Conservation (phyloP, 768 basidiomycete species). For the Lactarius trivialis region DNA sequence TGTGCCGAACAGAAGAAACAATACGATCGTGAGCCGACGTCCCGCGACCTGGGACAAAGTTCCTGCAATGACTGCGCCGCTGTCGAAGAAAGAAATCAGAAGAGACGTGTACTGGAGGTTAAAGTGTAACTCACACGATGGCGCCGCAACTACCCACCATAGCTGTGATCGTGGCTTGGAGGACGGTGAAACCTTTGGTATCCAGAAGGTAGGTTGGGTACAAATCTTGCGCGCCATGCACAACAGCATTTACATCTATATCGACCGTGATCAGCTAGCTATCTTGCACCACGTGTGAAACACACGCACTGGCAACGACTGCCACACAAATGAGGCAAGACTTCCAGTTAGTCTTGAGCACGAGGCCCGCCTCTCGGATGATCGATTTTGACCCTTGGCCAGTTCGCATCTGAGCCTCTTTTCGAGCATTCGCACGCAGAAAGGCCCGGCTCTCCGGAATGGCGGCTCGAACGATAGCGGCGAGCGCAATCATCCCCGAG, state of each 20-base stretch:
- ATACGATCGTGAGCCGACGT: conserved; percentile 38
- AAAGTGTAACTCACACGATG: conserved; percentile 22
- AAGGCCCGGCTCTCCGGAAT: conserved; percentile 78
- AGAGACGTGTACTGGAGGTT: background rate
- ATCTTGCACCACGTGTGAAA: background rate
- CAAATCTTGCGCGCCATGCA: conserved; percentile 40
- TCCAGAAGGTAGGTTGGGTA: conserved; percentile 36
- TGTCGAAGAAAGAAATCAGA: background rate
- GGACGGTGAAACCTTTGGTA: conserved; percentile 30
- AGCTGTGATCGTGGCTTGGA: conserved; percentile 34
- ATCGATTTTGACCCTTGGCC: conserved; percentile 58
- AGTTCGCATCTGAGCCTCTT: conserved; percentile 33
- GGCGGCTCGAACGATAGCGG: conserved; percentile 56
- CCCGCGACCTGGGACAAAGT: conserved; percentile 38
- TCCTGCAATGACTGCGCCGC: conserved; percentile 36
- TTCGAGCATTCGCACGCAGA: conserved; percentile 51
- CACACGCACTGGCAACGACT: conserved; percentile 52
- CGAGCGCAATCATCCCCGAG: conserved; percentile 62
- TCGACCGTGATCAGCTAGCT: conserved; percentile 7
- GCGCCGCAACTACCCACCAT: conserved; percentile 36
- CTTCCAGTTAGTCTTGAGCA: conserved; percentile 79
- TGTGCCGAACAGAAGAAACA: conserved; percentile 30
- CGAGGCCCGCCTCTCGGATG: conserved; percentile 59
- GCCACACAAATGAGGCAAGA: conserved; percentile 78
- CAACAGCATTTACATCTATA: conserved; percentile 41